These are phyloP conservation scores for Gloeostereum incarnatum DNA, from an alignment of 768 basidiomycete species.

Conservation along the genomic window DNA sequence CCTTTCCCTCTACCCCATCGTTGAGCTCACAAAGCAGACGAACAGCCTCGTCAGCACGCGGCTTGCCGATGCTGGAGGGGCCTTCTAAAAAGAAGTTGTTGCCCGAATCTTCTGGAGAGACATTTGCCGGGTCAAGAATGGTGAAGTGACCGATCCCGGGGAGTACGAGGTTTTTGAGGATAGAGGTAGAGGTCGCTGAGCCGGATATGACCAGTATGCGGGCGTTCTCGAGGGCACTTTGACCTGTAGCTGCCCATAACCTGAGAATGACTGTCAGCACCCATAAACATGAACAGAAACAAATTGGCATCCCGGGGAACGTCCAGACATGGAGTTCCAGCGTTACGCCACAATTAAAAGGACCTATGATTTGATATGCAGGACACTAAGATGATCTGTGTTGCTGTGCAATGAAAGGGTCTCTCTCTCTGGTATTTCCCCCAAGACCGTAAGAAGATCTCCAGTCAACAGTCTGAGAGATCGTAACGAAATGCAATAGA, in stretches of 20 bases:
- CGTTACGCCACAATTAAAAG: no score
- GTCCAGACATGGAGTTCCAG: no score
- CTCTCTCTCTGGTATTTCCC: no score
- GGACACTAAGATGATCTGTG: no score
- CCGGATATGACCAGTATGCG: slow-evolving; percentile 75
- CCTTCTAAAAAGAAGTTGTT: slow-evolving; percentile 95
- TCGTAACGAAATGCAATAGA: not conserved
- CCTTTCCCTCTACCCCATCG: slow-evolving; percentile 67
- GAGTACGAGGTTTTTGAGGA: slow-evolving; percentile 93
- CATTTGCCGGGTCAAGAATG: slow-evolving; percentile 60
- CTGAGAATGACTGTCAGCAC: slow-evolving; percentile 23
- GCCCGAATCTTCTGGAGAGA: slow-evolving; percentile 72
- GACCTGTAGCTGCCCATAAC: slow-evolving; percentile 91
- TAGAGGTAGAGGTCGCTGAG: slow-evolving; percentile 78
- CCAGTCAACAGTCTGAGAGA: slow-evolving; percentile 1
- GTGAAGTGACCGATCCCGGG: slow-evolving; percentile 97
- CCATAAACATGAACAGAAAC: no score
- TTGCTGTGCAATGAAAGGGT: no score
- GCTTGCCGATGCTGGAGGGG: slow-evolving; percentile 65
- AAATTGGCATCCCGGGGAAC: no score
- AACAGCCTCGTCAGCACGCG: slow-evolving; percentile 73
- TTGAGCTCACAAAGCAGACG: slow-evolving; percentile 79
- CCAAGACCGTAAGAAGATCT: no score
- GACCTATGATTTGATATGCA: no score
- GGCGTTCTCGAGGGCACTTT: slow-evolving; percentile 78